These are phyloP conservation scores for Aspergillus oerlinghausenensis DNA, from an alignment of 2,329 filamentous ascomycete genomes.

Conservation along the genomic window DNA sequence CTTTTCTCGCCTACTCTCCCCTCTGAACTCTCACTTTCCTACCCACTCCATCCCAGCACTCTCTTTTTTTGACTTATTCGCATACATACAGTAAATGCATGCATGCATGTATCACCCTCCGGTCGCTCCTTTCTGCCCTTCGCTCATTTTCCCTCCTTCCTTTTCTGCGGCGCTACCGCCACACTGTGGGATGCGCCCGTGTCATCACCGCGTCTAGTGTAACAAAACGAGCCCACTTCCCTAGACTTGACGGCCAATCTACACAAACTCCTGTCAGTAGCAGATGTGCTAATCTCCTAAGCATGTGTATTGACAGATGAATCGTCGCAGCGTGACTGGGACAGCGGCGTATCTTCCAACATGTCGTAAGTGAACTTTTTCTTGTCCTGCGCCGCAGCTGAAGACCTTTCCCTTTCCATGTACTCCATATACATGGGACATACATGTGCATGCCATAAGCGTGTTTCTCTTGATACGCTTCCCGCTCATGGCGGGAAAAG, in stretches of 20 bases:
- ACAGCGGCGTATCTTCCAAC: slow-evolving; percentile 29
- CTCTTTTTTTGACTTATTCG: slow-evolving; percentile 4
- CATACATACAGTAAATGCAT: slow-evolving; percentile 12
- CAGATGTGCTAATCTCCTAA: slow-evolving; percentile 33
- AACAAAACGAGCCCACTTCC: slow-evolving; percentile 25
- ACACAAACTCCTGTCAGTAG: slow-evolving; percentile 26
- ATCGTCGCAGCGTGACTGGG: slow-evolving; percentile 32
- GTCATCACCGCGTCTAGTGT: slow-evolving; percentile 35
- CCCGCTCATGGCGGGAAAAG: background rate
- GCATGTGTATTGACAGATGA: slow-evolving; percentile 38
- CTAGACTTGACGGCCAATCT: slow-evolving; percentile 27
- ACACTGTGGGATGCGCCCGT: slow-evolving; percentile 32
- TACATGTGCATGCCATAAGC: background rate
- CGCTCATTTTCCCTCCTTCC: slow-evolving; percentile 14
- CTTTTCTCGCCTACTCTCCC: slow-evolving; percentile 2
- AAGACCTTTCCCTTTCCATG: background rate
- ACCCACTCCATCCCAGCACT: slow-evolving; percentile 3
- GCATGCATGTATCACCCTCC: slow-evolving; percentile 17
- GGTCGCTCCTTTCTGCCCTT: slow-evolving; percentile 11
- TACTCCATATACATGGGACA: background rate
- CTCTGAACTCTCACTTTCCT: slow-evolving; percentile 4
- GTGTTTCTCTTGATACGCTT: background rate
- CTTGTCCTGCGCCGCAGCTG: slow-evolving; percentile 9
- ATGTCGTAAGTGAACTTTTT: slow-evolving; percentile 37
- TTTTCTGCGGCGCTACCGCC: slow-evolving; percentile 25